Conservation (phyloP, 140 eudicot genomes). For the Anethum foeniculum region DNA sequence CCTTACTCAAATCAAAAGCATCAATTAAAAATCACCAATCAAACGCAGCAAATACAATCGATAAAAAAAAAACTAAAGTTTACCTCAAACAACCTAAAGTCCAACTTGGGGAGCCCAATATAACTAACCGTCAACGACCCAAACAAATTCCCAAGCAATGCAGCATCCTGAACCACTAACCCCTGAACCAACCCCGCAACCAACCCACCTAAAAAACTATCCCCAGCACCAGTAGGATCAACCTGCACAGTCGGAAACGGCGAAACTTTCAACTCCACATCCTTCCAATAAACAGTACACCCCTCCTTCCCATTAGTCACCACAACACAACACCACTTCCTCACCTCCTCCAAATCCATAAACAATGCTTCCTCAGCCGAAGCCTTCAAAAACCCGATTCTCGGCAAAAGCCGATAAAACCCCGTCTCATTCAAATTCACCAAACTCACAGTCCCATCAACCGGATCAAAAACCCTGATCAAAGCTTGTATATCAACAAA, state of each 20-base stretch:
- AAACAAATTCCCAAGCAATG: constrained; percentile 80
- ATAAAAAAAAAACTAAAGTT: neutral
- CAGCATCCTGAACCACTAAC: constrained; percentile 75
- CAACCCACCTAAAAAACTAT: constrained; percentile 83
- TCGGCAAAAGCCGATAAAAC: constrained; percentile 42
- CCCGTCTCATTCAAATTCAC: constrained; percentile 43
- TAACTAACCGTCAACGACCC: constrained; percentile 80
- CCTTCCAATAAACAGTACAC: constrained; percentile 58
- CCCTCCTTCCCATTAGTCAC: constrained; percentile 86
- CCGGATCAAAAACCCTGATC: constrained; percentile 55
- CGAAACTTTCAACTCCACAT: constrained; percentile 41
- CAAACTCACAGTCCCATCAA: constrained; percentile 60
- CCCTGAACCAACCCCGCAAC: constrained; percentile 74
- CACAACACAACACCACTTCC: constrained; percentile 67
- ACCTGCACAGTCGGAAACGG: constrained; percentile 73
- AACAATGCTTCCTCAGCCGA: constrained; percentile 72
- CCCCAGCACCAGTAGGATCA: constrained; percentile 97
- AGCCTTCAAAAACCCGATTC: constrained; percentile 72
- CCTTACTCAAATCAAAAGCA: neutral
- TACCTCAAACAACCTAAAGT: constrained; percentile 68
- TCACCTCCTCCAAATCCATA: constrained; percentile 60
- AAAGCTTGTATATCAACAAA: constrained; percentile 75
- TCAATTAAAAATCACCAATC: neutral
- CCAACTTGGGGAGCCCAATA: constrained; percentile 67
- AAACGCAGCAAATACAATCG: neutral